A percentile compares a stretch with the other conserved stretches of the same genome.
These are phyloP conservation scores for Cladosporium sp. DNA, from an alignment of 2,329 filamentous ascomycete genomes.

Conservation along the genomic window DNA sequence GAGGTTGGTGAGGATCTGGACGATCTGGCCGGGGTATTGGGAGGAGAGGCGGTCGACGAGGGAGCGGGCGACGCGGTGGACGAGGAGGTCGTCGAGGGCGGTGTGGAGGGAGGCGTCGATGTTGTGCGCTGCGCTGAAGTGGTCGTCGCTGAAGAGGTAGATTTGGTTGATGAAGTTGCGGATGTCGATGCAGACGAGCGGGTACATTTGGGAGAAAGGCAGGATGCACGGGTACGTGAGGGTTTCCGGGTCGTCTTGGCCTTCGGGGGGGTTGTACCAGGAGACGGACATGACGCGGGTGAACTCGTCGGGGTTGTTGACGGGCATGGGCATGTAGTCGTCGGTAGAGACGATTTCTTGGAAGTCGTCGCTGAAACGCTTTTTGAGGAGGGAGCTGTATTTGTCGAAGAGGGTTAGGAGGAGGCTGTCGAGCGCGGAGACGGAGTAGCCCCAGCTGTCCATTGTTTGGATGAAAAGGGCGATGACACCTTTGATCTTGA, in stretches of 20 bases:
- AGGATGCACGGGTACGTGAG: conserved; percentile 84
- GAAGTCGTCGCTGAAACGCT: conserved; percentile 90
- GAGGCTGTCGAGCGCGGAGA: conserved; percentile 73
- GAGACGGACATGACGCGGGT: conserved; percentile 93
- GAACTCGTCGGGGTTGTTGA: conserved; percentile 83
- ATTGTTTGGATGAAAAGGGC: conserved; percentile 96
- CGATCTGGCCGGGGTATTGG: conserved; percentile 94
- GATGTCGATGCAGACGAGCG: conserved; percentile 95
- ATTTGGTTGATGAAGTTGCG: conserved; percentile 97
- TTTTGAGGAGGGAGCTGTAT: conserved; percentile 86
- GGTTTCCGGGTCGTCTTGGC: conserved; percentile 60
- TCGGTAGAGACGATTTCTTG: conserved; percentile 87
- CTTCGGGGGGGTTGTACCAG: conserved; percentile 72
- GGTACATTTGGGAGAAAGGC: conserved; percentile 98
- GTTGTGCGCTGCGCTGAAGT: conserved; percentile 82
- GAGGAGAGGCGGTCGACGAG: conserved; percentile 82
- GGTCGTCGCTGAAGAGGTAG: conserved; percentile 94
- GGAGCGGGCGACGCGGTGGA: conserved; percentile 82
- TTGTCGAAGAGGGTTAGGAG: conserved; percentile 87
- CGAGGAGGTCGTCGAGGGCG: conserved; percentile 89
- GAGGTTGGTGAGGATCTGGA: conserved; percentile 95
- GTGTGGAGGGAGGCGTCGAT: conserved; percentile 87
- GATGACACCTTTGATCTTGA: conserved; percentile 93
- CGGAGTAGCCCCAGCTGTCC: conserved; percentile 91
- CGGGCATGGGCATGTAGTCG: conserved; percentile 99